Conservation (phyloP, 768 basidiomycete genomes). For the Kwoniella botswanensis region DNA sequence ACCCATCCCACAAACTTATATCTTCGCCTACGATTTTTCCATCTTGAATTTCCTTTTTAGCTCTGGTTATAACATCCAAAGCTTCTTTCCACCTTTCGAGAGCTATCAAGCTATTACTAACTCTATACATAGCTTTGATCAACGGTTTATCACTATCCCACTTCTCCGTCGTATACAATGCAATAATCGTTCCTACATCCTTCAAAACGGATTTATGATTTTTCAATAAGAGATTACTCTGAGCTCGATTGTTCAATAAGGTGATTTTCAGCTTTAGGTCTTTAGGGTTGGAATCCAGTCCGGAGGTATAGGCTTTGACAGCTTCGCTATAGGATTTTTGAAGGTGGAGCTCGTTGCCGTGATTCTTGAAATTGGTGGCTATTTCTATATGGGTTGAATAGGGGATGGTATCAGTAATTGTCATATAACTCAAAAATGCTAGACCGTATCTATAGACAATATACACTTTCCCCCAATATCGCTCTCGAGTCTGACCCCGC, state of each 20-base stretch:
- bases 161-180: constrained; percentile 32
- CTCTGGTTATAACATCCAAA: constrained; percentile 75
- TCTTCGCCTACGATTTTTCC: constrained; percentile 63
- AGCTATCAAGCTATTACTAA: constrained; percentile 73
- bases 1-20: constrained; percentile 62
- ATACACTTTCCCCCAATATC: too few relatives aligned
- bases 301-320: constrained; percentile 85
- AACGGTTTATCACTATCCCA: constrained; percentile 46
- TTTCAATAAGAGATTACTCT: constrained; percentile 86
- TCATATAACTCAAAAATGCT: too few relatives aligned
- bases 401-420: constrained; percentile 1
- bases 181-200: constrained; percentile 62
- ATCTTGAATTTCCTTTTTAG: constrained; percentile 38
- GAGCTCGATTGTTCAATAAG: constrained; percentile 85
- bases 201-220: constrained; percentile 85
- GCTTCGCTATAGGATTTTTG: constrained; percentile 87
- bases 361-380: constrained; percentile 89
- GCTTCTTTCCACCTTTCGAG: constrained; percentile 80
- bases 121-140: constrained; percentile 86
- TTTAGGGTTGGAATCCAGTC: constrained; percentile 79
- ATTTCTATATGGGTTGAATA: constrained; percentile 65
- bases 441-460: too few relatives aligned
- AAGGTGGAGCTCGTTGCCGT: constrained; percentile 93
- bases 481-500: neutral
- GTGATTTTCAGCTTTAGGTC: constrained; percentile 63